These are phyloP conservation scores for Hemisphaericaspora lyxosophila DNA, from an alignment of 1,139 yeast genomes.

Conservation along the genomic window DNA sequence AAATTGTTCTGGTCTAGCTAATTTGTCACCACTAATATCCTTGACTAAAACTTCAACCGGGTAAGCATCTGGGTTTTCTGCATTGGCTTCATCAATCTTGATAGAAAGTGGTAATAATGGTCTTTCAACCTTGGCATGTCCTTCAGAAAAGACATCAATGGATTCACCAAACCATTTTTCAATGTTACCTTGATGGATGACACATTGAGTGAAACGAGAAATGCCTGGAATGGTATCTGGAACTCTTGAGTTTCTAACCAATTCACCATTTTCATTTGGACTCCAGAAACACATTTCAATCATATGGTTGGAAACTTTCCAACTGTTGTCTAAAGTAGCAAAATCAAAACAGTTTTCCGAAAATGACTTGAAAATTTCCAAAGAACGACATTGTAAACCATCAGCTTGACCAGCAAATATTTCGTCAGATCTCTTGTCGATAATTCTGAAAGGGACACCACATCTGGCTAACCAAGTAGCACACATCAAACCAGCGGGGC, in stretches of 20 bases:
- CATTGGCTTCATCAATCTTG: constrained; percentile 20
- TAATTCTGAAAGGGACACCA: constrained; percentile 28
- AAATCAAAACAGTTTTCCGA: constrained; percentile 23
- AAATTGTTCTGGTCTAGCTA: constrained; percentile 24
- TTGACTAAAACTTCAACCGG: constrained; percentile 26
- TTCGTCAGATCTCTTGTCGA: constrained; percentile 29
- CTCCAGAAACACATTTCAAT: constrained; percentile 27
- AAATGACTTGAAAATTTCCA: constrained; percentile 28
- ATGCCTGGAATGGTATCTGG: constrained; percentile 30
- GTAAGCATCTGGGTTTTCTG: constrained; percentile 22
- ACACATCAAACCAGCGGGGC: constrained; percentile 35
- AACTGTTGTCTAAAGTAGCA: constrained; percentile 24
- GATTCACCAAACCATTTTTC: constrained; percentile 28
- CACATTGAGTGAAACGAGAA: constrained; percentile 30
- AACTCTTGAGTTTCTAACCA: constrained; percentile 23
- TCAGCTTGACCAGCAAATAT: constrained; percentile 38
- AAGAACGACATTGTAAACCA: constrained; percentile 28
- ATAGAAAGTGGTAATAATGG: constrained; percentile 24
- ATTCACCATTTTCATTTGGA: constrained; percentile 19
- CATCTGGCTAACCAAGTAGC: constrained; percentile 31
- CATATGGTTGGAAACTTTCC: constrained; percentile 29
- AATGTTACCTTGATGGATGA: constrained; percentile 32
- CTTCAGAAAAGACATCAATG: constrained; percentile 25
- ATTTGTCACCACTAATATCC: constrained; percentile 13
- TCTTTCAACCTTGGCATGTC: constrained; percentile 23